Percentiles rank a stretch among this genome's conserved stretches.
phyloP scores from a whole-genome alignment of 2,329 filamentous ascomycete genomes.

The Verticillium tricorpus region DNA sequence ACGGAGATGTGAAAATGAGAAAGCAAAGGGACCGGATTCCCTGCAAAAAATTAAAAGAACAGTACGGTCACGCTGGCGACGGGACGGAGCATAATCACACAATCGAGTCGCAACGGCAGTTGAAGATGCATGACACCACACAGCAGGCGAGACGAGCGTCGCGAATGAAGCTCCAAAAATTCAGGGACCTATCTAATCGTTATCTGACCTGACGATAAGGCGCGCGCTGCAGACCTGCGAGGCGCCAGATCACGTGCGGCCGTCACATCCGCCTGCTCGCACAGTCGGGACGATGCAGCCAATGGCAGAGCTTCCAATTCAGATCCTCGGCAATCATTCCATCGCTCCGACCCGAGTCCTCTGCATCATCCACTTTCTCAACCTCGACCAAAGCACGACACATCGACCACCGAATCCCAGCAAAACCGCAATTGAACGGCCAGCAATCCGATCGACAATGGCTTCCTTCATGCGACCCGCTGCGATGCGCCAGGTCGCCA shows the following conservation, averaged over 20 bases:
- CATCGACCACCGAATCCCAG: conserved; percentile 3
- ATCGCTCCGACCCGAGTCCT: conserved; percentile 10
- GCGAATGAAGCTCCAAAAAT: conserved; percentile 9
- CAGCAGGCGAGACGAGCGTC: background rate
- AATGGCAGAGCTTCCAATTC: conserved; percentile 41
- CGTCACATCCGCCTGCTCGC: conserved; percentile 6
- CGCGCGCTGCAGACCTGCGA: conserved; percentile 1
- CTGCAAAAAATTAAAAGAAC: conserved; percentile 4
- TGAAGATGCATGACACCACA: background rate
- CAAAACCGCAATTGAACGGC: conserved; percentile 10
- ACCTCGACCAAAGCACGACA: conserved; percentile 6
- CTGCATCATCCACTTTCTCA: conserved; percentile 22
- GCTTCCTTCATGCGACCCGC: conserved; percentile 52
- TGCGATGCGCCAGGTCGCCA: conserved; percentile 49
- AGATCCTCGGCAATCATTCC: conserved; percentile 46
- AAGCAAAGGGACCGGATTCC: background rate
- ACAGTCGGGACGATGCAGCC: conserved; percentile 21
- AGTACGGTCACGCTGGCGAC: background rate
- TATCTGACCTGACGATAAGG: conserved; percentile 9
- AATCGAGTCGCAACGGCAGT: background rate
- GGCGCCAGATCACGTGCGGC: conserved; percentile 10
- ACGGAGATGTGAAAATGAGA: background rate
- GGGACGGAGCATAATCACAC: background rate
- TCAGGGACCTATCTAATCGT: conserved; percentile 6
- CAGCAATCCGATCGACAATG: conserved; percentile 31